Base-by-base conservation (phyloP, 1,284 basidiomycete species). In the Hypsizygus ulmarius region DNA sequence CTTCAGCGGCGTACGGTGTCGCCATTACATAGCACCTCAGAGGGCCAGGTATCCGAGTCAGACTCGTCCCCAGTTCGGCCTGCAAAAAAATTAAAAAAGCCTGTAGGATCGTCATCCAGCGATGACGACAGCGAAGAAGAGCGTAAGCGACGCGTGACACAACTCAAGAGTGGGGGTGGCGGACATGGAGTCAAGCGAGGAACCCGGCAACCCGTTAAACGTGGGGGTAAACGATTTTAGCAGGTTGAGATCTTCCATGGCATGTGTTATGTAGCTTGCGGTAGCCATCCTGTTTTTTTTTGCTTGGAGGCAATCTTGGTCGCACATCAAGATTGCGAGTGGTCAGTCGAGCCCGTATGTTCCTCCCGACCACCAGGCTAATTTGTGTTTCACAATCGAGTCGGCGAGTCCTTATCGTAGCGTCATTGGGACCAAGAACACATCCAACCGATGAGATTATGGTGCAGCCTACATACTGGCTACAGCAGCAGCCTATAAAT, bases 141-240 rank as follows among this genome's bases (percentile, higher is more conserved):
- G 35, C 69, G 69, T 29, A 76, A 67, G 59, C 65, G 63, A 50
- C 61, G 64, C 27, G 56, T 71, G 25, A 65, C 71, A 44, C 66
- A 66, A 51, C 62, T 70, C 44, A 77, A 59, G 52, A 64, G 66
- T 52, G 67, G 66, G 39, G 52, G 56, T 45, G 61, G 56, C 45
- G 61, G 58, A 27, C 54, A 61, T 50, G 59, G 55, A 16, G 62
- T 60, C 46, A 69, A 72, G 50, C 71, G 80, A 47, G 81, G 81
- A 18, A 72, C 81, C 39, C 77, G 80, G 56, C 87, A 89, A 56
- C 87, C 86, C 5, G 69, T 89, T 49, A 87, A 82, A 65, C 77
- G 87, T 56, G 82, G 82, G 32, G 83, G 79, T 18, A 84, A 78
- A 62, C 75, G 82, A 51, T 89, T 89, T 68, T 88, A 68, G 76